Evolutionary conservation across 2,329 filamentous ascomycete species (phyloP).

Genomic region (Epichloe amarillans): DNA sequence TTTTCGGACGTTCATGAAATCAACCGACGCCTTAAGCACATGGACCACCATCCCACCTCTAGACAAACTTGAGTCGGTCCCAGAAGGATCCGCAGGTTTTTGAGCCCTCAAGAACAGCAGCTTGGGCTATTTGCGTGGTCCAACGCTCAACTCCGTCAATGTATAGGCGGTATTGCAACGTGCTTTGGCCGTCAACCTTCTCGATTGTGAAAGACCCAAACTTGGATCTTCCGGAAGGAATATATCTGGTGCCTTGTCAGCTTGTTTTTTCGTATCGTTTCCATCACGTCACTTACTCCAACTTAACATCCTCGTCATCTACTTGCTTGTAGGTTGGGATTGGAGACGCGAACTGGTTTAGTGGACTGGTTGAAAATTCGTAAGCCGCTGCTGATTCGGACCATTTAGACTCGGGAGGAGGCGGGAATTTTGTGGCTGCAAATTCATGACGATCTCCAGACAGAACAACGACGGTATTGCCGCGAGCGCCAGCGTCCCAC

Average conservation of each 20-base stretch:
- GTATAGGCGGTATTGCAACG: slow-evolving; percentile 68
- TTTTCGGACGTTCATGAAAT: background rate
- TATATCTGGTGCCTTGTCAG: slow-evolving; percentile 38
- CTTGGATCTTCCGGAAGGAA: slow-evolving; percentile 77
- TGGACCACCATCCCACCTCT: background rate
- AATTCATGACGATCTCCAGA: slow-evolving; percentile 96
- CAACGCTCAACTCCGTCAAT: slow-evolving; percentile 70
- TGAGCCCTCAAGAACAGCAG: slow-evolving; percentile 16
- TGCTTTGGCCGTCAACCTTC: slow-evolving; percentile 49
- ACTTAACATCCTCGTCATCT: slow-evolving; percentile 67
- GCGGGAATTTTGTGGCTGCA: slow-evolving; percentile 69
- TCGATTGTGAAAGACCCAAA: slow-evolving; percentile 65
- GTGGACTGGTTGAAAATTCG: slow-evolving; percentile 82
- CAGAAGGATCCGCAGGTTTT: slow-evolving; percentile 31
- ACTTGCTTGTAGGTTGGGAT: slow-evolving; percentile 70
- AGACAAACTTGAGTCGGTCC: slow-evolving; percentile 24
- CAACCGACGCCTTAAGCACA: background rate
- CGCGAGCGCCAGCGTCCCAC: slow-evolving; percentile 70
- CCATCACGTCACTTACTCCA: slow-evolving; percentile 51
- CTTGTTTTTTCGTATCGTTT: no score
- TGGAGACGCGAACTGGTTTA: slow-evolving; percentile 90
- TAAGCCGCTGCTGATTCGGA: slow-evolving; percentile 54
- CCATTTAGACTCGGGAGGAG: slow-evolving; percentile 48
- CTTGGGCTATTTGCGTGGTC: slow-evolving; percentile 45
- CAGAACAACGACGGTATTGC: slow-evolving; percentile 67